Evolutionary conservation across 352 stramenopile species (phyloP), one percentile per base, ranked within the genome.

Genomic region (Blastocystis sp.): DNA sequence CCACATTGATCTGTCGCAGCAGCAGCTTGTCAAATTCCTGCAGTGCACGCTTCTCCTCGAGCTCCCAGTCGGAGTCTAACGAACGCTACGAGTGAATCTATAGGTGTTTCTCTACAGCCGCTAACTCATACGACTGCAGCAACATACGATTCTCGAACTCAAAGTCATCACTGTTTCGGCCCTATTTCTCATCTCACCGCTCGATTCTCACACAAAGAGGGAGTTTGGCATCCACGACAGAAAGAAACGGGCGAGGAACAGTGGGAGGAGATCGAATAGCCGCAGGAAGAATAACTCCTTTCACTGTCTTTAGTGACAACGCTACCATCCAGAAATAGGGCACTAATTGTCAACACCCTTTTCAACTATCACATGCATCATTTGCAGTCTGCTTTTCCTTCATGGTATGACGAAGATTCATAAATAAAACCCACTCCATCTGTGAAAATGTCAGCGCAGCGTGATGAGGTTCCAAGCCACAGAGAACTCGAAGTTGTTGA

Each of bases 1-100:
- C 73, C 56, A 64, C 8, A 45, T 84, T 84, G n/a, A 84, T 37
- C 26, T 84, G 73, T 3, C 73, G 73, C 56, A 84, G 56, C 50
- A 84, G 34, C 20, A 84, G 34, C 73, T 84, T 84, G 56, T 84
- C 73, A 20, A 84, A 84, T 8, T 54, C 73, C 15, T 66, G 29
- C 39, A 66, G 50, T n/a, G 59, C 50, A n/a, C 73, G 26, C 20
- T 45, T 50, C 50, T 66, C 23, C 3, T 68, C 53, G n/a, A 26
- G 20, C n/a, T 18, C 47, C 45, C 66, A 77, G 18, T 61, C 34
- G 3, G 66, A n/a, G 23, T 39, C 43, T 9, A 23, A 45, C 29
- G 66, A 56, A 7, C 23, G 50, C 50, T 59, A 59, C 50, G 11
- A 59, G 20, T 59, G 0, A 59, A 59, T n/a, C 11, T 2, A 1